phyloP scores from a whole-genome alignment of 83 land plant genomes.

The Isoetes engelmannii region DNA sequence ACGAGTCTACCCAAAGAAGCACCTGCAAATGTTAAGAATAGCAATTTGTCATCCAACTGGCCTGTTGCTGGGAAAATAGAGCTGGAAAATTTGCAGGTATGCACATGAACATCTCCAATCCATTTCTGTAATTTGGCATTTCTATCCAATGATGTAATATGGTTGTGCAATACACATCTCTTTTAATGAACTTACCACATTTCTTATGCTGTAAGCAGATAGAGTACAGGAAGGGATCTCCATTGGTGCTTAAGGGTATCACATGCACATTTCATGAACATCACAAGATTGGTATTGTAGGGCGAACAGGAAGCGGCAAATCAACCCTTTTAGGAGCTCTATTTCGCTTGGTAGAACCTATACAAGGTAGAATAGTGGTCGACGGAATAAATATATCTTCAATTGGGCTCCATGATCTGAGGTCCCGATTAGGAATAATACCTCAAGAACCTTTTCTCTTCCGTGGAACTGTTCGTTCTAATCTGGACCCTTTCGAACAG shows the following conservation, averaged over 20 bases:
- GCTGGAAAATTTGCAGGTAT: constrained; percentile 13
- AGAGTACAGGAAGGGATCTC: not conserved
- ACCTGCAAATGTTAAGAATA: not conserved
- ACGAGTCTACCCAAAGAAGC: constrained; percentile 17
- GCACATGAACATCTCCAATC: too few species aligned
- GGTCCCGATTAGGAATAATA: not conserved
- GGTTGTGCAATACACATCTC: too few species aligned
- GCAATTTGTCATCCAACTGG: constrained; percentile 3
- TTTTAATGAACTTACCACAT: too few species aligned
- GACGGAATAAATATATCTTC: constrained; percentile 17
- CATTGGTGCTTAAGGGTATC: constrained; percentile 8
- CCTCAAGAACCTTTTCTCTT: constrained; percentile 24
- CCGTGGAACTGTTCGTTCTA: constrained; percentile 14
- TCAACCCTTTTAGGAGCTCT: constrained; percentile 19
- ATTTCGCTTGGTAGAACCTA: constrained; percentile 18
- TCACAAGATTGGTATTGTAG: constrained; percentile 20
- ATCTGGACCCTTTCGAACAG: constrained; percentile 25
- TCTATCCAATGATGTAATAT: too few species aligned
- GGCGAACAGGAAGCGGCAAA: constrained; percentile 25
- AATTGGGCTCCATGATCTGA: constrained; percentile 2
- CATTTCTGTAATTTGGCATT: too few species aligned
- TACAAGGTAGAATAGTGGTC: constrained; percentile 9
- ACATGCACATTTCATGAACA: constrained; percentile 5
- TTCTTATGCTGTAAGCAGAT: not conserved
- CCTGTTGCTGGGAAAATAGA: constrained; percentile 5